Base-by-base conservation (phyloP, 768 basidiomycete species). In the Tephrocybe rancida region DNA sequence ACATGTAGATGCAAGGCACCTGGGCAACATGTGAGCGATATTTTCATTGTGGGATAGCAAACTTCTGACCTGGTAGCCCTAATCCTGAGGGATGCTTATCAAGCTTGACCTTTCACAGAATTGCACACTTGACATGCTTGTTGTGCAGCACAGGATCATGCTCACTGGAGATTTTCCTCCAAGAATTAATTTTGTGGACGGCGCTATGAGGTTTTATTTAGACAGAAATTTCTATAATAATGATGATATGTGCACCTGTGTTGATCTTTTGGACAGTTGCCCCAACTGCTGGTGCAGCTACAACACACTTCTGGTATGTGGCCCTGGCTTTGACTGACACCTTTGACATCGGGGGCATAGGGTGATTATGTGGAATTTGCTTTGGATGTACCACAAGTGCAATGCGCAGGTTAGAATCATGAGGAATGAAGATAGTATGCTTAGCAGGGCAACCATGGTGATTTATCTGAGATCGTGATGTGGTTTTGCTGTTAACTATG, bases 331-430 rank as follows among this genome's bases (percentile, higher is more conserved):
- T 38, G 4, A 19, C 1, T 3, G 63, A 56, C 1, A 43, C 42
- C 48, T 66, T 66, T 10, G 39, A 37, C 1, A 49, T 41, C 3
- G 56, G 54, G n/a, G 52, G 56, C 2, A 64, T 56, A 0, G 61
- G 61, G 30, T 66, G 62, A n/a, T 48, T 61, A 35, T 66, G 63
- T 1, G 59, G 41, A 32, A 32, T 2, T n/a, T 19, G 13, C 6
- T 49, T 6, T 10, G 46, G 25, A 6, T 37, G 47, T 14, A 56
- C 47, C 37, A 59, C 51, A 41, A 24, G 26, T 35, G 55, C 62
- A 37, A 53, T 58, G 25, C 29, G 43, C 30, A 56, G 48, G 27
- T 34, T 18, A 25, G 32, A 16, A 27, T 61, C 44, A 8, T 38
- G n/a, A 18, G 56, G 57, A 14, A 55, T 39, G 38, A 46, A 62